Conservation (phyloP, 352 stramenopile species). For the Phytophthora hibernalis region DNA sequence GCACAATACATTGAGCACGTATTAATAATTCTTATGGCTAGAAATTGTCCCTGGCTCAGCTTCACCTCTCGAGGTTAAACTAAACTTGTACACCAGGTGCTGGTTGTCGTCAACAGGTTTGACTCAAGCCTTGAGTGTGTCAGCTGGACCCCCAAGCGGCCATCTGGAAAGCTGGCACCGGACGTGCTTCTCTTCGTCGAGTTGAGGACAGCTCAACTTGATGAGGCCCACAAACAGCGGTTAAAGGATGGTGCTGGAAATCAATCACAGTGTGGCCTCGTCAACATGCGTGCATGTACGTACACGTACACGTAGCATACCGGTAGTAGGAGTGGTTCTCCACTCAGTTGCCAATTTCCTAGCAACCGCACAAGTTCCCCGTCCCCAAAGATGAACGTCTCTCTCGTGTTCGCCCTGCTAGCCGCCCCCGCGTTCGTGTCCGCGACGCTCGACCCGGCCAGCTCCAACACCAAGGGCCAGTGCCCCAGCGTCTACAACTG, state of each 20-base stretch:
- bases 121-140: too few species aligned
- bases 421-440: constrained; percentile 32
- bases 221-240: not conserved
- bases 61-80: too few species aligned
- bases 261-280: not conserved
- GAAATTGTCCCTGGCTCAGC: too few species aligned
- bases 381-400: constrained; percentile 30
- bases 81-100: too few species aligned
- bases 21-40: too few species aligned
- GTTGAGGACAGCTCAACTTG: not conserved
- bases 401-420: constrained; percentile 25
- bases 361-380: constrained; percentile 11
- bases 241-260: constrained; percentile 1
- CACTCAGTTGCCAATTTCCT: constrained; percentile 24
- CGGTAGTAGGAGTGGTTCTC: too few species aligned
- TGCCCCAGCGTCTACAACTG: constrained; percentile 36
- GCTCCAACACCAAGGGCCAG: constrained; percentile 31
- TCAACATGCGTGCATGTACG: constrained; percentile 14
- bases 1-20: too few species aligned
- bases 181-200: constrained; percentile 22
- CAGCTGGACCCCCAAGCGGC: too few species aligned
- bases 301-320: not conserved
- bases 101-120: too few species aligned
- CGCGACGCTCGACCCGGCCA: constrained; percentile 34
- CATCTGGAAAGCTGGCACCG: constrained; percentile 17